These are phyloP conservation scores for Boechera divaricarpa DNA, from an alignment of 345 rosid genomes.

Conservation along the genomic window DNA sequence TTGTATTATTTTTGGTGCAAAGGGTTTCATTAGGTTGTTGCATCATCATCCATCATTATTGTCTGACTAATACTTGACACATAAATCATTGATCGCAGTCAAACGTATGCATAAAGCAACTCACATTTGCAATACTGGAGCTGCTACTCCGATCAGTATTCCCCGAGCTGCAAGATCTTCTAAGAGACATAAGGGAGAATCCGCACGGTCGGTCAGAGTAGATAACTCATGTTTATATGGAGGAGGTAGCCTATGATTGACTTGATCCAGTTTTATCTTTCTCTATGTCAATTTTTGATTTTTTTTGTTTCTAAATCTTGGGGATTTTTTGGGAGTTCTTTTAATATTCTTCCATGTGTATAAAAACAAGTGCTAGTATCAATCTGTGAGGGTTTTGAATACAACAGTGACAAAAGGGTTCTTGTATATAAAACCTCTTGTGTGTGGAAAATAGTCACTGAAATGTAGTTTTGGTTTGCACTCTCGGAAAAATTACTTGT, in stretches of 20 bases:
- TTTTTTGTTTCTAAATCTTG: conserved; percentile 5
- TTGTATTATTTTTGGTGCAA: not conserved
- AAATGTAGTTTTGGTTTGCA: conserved; percentile 31
- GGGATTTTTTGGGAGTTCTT: conserved; percentile 24
- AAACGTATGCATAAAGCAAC: conserved; percentile 87
- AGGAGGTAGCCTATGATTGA: conserved; percentile 40
- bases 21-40: not conserved
- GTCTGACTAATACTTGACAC: conserved; percentile 3
- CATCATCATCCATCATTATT: conserved; percentile 30
- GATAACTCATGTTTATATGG: conserved; percentile 21
- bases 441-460: conserved; percentile 6
- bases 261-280: conserved; percentile 29
- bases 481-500: not conserved
- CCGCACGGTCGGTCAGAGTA: conserved; percentile 36
- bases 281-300: conserved; percentile 29
- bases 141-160: conserved; percentile 71
- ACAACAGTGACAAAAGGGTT: conserved; percentile 33
- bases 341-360: conserved; percentile 39
- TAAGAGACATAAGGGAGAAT: conserved; percentile 67
- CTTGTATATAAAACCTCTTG: conserved; percentile 39
- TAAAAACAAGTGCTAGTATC: conserved; percentile 31
- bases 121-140: conserved; percentile 77
- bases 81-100: conserved; percentile 62
- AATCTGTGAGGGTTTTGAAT: conserved; percentile 30
- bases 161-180: conserved; percentile 84